These are phyloP conservation scores for Candida bentonensis DNA, from an alignment of 805 yeast species.

Conservation along the genomic window DNA sequence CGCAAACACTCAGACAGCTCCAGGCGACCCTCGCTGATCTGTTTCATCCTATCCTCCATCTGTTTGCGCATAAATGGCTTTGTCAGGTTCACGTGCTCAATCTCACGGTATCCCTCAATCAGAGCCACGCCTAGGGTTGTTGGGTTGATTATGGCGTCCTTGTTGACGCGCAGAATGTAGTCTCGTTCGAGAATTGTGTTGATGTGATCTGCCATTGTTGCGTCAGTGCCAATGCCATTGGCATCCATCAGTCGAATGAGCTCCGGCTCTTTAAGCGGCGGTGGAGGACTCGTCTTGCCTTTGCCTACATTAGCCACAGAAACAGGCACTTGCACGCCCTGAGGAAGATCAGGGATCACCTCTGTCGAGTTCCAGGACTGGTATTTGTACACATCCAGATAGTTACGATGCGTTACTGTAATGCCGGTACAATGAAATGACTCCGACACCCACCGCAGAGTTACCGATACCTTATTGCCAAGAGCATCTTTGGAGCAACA, in stretches of 20 bases:
- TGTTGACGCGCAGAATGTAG: conserved; percentile 38
- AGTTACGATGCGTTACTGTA: conserved; percentile 59
- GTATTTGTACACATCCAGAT: conserved; percentile 67
- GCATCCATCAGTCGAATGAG: conserved; percentile 88
- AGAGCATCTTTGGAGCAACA: conserved; percentile 85
- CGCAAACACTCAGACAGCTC: conserved; percentile 39
- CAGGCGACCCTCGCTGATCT: conserved; percentile 52
- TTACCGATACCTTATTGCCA: conserved; percentile 53
- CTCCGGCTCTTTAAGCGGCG: conserved; percentile 80
- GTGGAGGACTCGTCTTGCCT: conserved; percentile 75
- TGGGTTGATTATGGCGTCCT: conserved; percentile 39
- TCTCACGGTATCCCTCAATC: conserved; percentile 73
- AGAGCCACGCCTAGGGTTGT: conserved; percentile 73
- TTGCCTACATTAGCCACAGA: conserved; percentile 43
- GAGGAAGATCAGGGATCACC: conserved; percentile 47
- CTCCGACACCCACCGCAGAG: conserved; percentile 68
- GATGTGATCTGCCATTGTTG: conserved; percentile 96
- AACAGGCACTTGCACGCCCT: conserved; percentile 45
- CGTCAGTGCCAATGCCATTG: conserved; percentile 97
- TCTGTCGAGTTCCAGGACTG: conserved; percentile 55
- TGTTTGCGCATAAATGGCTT: conserved; percentile 78
- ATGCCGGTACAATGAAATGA: conserved; percentile 60
- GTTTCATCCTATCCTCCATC: conserved; percentile 51
- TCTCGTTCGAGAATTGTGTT: conserved; percentile 58
- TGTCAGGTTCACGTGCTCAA: conserved; percentile 63